Evolutionary conservation across 2,329 filamentous ascomycete species (phyloP), one percentile per base, ranked within the genome.

Genomic region (Paecilomyces sp.): DNA sequence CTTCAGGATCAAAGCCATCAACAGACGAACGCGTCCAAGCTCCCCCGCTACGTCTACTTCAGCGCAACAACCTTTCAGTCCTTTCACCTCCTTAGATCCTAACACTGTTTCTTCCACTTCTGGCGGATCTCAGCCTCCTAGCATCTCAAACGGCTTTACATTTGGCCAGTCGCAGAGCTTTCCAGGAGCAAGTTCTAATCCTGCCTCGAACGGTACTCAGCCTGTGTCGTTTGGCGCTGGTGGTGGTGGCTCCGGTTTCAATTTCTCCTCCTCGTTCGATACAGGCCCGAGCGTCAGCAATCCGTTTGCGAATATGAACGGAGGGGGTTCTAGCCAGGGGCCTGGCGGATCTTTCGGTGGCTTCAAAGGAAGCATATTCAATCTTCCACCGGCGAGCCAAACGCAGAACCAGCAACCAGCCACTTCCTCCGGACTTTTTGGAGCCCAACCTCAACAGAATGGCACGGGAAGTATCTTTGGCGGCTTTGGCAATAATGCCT

Each of bases 91-190:
- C 8, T 62, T 70, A 33, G 66, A 69, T 58, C 66, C 70, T 18
- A 72, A 73, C 60, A 65, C 67, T 33, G 62, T 67, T 25, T 66
- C 70, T 15, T 66, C 65, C n/a, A 58, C 64, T 34, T 58, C 66
- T 24, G 54, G 59, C 28, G 56, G 57, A 24, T 58, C 62, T 22
- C 64, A 67, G 56, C 58, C 65, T 11, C 57, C 64, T 6, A 18
- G 56, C 25, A 15, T 50, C 25, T 60, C 69, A n/a, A 73, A 71
- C 60, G 68, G 70, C 6, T 72, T 74, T 54, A 58, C 63, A 30
- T 75, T 75, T 61, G 70, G 71, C n/a, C 70, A 74, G 61, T 71
- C 70, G 52, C 73, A 73, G 58, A 73, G 69, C 58, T 75, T 75
- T 56, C 69, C 68, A 53, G 69, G 67, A 58, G 66, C 68, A 24